Conservation (phyloP, 164 flowering plant species). For the Liquidambar formosana region DNA sequence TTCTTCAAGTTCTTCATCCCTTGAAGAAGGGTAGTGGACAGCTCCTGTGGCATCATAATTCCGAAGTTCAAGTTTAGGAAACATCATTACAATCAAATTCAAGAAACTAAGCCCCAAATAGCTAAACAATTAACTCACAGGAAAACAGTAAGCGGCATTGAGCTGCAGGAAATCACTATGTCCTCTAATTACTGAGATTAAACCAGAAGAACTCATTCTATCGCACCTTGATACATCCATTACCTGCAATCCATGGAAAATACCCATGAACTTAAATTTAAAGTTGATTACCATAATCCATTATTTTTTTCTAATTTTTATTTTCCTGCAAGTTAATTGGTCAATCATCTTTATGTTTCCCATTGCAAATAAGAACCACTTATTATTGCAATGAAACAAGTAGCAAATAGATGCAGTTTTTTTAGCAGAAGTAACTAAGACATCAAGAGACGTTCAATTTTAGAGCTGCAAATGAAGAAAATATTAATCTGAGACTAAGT, state of each 20-base stretch:
- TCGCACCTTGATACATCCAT: constrained; percentile 68
- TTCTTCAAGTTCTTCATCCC: constrained; percentile 38
- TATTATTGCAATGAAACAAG: too few species aligned
- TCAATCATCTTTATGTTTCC: too few species aligned
- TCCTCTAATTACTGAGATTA: constrained; percentile 43
- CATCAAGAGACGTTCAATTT: too few species aligned
- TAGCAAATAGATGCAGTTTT: too few species aligned
- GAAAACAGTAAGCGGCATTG: constrained; percentile 45
- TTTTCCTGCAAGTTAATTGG: too few species aligned
- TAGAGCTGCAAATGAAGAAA: too few species aligned
- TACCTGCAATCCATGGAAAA: constrained; percentile 34
- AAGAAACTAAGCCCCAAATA: not conserved
- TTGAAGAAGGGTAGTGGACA: constrained; percentile 30
- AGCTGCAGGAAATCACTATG: constrained; percentile 45
- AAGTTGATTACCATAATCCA: not conserved
- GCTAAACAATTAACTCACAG: constrained; percentile 40
- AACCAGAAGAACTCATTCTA: constrained; percentile 39
- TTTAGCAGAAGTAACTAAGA: too few species aligned
- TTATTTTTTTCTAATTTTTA: not conserved
- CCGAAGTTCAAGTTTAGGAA: not conserved
- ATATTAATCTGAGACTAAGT: too few species aligned
- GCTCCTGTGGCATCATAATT: constrained; percentile 39
- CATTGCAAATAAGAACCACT: not conserved
- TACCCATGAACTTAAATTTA: not conserved
- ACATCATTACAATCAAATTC: not conserved